Evolutionary conservation across 495 filamentous ascomycete species (phyloP), one percentile per base, ranked within the genome.

Genomic region (Lepidopterella palustris): DNA sequence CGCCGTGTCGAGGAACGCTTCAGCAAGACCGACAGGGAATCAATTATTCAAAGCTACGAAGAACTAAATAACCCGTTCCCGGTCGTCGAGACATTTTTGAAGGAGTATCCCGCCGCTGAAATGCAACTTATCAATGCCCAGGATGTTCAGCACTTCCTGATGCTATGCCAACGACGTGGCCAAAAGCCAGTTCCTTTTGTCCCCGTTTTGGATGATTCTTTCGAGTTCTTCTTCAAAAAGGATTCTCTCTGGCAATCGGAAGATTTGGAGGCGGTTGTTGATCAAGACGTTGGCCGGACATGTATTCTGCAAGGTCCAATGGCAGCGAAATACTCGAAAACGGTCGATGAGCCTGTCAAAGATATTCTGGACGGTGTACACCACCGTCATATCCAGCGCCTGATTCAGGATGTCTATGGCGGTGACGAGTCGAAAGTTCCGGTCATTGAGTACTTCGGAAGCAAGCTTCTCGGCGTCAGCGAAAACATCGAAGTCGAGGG

Each of bases 161-260:
- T 92, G 5, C 83, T 98, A n/a, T 97, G 92, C 78, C 85, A 91
- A 71, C 86, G 92, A 5, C 88, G 87, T 32, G 88, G 88, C 18
- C 95, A 98, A 78, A 98, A 98, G 78, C 93, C 93, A 0, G 88
- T 93, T 15, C 92, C 92, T 2, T 98, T 98, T 68, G 90, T 98
- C 50, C 93, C 93, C 11, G 79, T 85, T 3, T 79, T 98, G 27
- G 93, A 98, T 71, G 92, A 95, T 55, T 92, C 88, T 64, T 97
- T 98, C 51, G 93, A 97, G 72, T 95, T 90, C 73, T 98, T 87
- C 78, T 97, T 98, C 85, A 98, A 98, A 84, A 98, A 98, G 76
- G 93, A 98, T 73, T 97, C 92, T n/a, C 83, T 98, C 26, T 98
- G 93, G 93, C 93, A 98, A 74, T 96, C 92, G 0, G 93, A 98